phyloP scores from a whole-genome alignment of 2,329 filamentous ascomycete genomes.

The Ascochyta fabae region DNA sequence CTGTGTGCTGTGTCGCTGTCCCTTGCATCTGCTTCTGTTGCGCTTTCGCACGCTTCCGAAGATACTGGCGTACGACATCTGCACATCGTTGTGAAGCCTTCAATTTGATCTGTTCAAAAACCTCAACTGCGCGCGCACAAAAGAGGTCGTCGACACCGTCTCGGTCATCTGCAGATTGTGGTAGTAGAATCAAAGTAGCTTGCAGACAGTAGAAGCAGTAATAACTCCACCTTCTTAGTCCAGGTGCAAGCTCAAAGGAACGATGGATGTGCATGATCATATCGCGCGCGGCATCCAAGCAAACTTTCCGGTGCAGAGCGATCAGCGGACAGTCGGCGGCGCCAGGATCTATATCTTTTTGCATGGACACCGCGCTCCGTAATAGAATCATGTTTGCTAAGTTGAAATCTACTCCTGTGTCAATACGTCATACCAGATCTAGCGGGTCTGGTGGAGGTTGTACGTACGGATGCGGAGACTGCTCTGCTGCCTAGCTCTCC shows the following conservation, averaged over 20 bases:
- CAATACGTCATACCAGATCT: background rate
- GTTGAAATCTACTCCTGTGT: background rate
- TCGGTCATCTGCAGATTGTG: background rate
- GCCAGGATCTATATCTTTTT: background rate
- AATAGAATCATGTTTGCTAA: background rate
- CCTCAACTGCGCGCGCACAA: background rate
- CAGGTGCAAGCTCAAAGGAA: background rate
- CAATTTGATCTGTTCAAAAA: background rate
- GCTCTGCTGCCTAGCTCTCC: background rate
- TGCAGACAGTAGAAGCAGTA: conserved; percentile 4
- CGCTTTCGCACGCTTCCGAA: background rate
- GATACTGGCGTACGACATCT: conserved; percentile 2
- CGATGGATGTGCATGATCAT: conserved; percentile 2
- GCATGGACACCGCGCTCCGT: background rate
- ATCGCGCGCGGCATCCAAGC: conserved; percentile 2
- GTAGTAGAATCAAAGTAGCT: background rate
- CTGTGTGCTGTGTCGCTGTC: background rate
- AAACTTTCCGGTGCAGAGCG: background rate
- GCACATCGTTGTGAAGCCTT: conserved; percentile 3
- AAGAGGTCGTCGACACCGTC: background rate
- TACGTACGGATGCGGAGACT: background rate
- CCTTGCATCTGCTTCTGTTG: background rate
- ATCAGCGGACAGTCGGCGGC: background rate
- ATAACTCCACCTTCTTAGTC: background rate
- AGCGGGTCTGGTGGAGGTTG: background rate